Evolutionary conservation across 108 stramenopile species (phyloP).

Genomic region (Thalassiosira profunda): DNA sequence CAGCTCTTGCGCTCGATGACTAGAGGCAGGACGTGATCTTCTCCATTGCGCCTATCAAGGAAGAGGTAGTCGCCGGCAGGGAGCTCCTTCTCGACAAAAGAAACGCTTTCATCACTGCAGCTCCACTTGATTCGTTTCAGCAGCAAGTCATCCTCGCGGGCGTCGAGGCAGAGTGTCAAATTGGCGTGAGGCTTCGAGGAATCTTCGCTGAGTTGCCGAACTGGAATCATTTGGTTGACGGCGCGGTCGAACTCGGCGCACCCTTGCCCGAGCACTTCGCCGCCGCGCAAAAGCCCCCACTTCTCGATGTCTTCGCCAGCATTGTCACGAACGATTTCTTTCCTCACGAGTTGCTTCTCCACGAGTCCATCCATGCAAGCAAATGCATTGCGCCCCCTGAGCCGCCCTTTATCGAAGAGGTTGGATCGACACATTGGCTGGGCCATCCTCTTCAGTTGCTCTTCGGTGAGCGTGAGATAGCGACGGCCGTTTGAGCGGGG

Average conservation of each 20-base stretch:
- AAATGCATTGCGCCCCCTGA: slow-evolving; percentile 53
- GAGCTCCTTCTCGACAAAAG: slow-evolving; percentile 47
- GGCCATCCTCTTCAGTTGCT: slow-evolving; percentile 52
- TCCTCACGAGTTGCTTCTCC: slow-evolving; percentile 49
- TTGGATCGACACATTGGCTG: slow-evolving; percentile 56
- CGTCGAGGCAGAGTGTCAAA: slow-evolving; percentile 43
- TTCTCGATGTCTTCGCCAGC: slow-evolving; percentile 43
- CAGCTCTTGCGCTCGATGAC: slow-evolving; percentile 60
- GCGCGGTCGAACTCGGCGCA: slow-evolving; percentile 52
- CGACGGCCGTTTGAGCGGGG: slow-evolving; percentile 19
- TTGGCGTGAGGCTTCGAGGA: neutral
- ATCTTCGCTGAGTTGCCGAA: neutral
- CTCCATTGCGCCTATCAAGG: slow-evolving; percentile 15
- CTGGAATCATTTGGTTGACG: slow-evolving; percentile 13
- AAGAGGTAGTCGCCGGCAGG: slow-evolving; percentile 66
- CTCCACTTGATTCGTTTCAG: slow-evolving; percentile 39
- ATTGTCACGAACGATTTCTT: slow-evolving; percentile 43
- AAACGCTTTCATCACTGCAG: slow-evolving; percentile 40
- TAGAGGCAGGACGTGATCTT: slow-evolving; percentile 42
- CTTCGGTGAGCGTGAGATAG: slow-evolving; percentile 45
- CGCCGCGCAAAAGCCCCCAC: slow-evolving; percentile 41
- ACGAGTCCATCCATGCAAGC: slow-evolving; percentile 54
- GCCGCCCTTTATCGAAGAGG: slow-evolving; percentile 51
- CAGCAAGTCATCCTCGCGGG: slow-evolving; percentile 49
- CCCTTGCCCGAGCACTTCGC: slow-evolving; percentile 32